phyloP scores from a whole-genome alignment of 2,329 filamentous ascomycete genomes.

The Rhexocercosporidium sp. region DNA sequence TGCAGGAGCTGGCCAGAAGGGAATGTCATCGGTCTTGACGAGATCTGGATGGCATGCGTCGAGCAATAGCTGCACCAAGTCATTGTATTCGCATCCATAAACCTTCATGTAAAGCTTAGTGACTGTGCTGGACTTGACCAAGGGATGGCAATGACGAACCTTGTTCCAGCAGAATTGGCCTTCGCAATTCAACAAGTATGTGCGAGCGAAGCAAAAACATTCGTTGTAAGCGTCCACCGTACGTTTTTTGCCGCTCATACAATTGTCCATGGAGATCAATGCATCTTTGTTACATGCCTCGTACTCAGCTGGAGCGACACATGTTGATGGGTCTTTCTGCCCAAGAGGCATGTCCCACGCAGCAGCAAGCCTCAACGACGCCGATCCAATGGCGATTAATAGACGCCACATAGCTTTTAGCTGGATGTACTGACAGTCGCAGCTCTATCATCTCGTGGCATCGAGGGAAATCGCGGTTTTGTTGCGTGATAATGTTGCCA shows the following conservation, averaged over 20 bases:
- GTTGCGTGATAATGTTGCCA: neutral
- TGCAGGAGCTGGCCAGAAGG: neutral
- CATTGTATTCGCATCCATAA: neutral
- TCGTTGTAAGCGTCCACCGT: neutral
- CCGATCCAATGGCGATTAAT: neutral
- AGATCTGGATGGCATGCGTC: neutral
- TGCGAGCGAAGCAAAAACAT: neutral
- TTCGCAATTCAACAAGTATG: neutral
- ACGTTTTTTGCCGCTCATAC: neutral
- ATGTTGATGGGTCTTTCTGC: neutral
- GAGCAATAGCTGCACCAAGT: neutral
- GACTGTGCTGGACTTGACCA: neutral
- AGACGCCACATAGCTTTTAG: neutral
- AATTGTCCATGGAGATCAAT: neutral
- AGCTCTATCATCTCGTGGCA: neutral
- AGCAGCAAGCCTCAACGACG: neutral
- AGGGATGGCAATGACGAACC: neutral
- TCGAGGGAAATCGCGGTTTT: neutral
- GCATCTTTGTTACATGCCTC: neutral
- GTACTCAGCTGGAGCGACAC: neutral
- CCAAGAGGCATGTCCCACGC: neutral
- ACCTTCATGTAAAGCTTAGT: neutral
- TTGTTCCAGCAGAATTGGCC: neutral
- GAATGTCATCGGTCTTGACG: neutral
- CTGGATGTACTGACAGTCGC: neutral